A percentile compares a stretch with the other conserved stretches of the same genome.
Conservation (phyloP, 257 asterid species). For the Nicotiana obtusifolia region DNA sequence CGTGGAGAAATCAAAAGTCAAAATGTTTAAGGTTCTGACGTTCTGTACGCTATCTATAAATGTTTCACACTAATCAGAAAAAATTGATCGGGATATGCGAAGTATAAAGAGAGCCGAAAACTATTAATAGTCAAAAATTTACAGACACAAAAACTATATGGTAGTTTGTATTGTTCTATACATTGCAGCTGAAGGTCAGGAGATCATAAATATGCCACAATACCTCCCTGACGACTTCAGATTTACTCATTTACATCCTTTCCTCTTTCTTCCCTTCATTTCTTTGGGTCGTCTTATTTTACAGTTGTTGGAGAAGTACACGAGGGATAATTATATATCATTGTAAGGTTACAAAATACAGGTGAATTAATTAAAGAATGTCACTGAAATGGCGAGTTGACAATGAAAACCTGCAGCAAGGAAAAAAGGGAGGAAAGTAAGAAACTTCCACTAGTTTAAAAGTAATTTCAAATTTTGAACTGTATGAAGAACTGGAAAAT, state of each 20-base stretch:
- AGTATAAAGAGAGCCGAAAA: neutral
- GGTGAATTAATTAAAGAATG: slow-evolving; percentile 14
- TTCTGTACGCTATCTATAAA: too few relatives aligned
- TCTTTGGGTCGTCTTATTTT: slow-evolving; percentile 1
- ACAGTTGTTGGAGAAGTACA: neutral
- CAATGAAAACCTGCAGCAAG: slow-evolving; percentile 2
- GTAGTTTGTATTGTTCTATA: slow-evolving; percentile 10
- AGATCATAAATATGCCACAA: slow-evolving; percentile 8
- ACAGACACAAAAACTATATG: neutral
- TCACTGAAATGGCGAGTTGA: neutral
- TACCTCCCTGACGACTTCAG: slow-evolving; percentile 3
- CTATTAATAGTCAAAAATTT: neutral
- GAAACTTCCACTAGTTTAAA: slow-evolving; percentile 4
- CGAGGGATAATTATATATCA: neutral
- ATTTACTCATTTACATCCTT: slow-evolving; percentile 3
- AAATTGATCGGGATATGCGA: neutral
- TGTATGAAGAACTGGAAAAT: neutral
- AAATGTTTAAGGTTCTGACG: too few relatives aligned
- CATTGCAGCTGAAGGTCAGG: slow-evolving; percentile 10
- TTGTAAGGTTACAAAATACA: neutral
- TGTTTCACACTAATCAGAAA: neutral
- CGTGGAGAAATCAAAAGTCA: too few relatives aligned
- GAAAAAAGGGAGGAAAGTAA: neutral
- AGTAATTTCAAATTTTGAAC: neutral
- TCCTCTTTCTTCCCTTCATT: slow-evolving; percentile 1